A percentile compares a stretch with the other conserved stretches of the same genome.
phyloP scores from a whole-genome alignment of 345 rosid genomes.

The Eutrema japonicum region DNA sequence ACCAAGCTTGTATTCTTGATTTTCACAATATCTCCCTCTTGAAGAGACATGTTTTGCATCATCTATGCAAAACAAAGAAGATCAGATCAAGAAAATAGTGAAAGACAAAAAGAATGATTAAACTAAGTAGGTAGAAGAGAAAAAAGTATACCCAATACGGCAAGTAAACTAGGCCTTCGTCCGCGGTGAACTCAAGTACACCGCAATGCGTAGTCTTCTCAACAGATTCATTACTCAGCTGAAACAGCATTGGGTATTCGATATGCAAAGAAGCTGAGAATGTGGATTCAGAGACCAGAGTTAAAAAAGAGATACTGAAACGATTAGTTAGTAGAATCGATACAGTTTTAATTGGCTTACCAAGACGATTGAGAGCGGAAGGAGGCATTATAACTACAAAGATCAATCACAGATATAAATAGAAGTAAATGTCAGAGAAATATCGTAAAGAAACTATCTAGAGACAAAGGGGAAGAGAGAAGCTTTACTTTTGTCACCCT shows the following conservation, averaged over 20 bases:
- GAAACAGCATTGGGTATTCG: conserved; percentile 70
- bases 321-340: neutral
- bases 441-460: neutral
- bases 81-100: neutral
- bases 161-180: conserved; percentile 64
- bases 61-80: conserved; percentile 44
- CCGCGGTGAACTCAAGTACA: conserved; percentile 69
- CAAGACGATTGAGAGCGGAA: conserved; percentile 75
- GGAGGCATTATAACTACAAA: conserved; percentile 72
- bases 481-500: conserved; percentile 63
- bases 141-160: conserved; percentile 62
- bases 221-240: conserved; percentile 50
- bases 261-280: conserved; percentile 61
- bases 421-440: conserved; percentile 8
- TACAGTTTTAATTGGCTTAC: conserved; percentile 40
- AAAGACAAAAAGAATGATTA: conserved; percentile 1
- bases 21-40: conserved; percentile 63
- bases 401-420: conserved; percentile 20
- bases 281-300: conserved; percentile 1
- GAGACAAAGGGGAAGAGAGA: conserved; percentile 12
- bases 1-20: conserved; percentile 54
- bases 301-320: conserved; percentile 4
- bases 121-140: neutral
- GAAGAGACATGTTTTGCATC: conserved; percentile 74
- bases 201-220: conserved; percentile 62